These are phyloP conservation scores for Solanum rostratum DNA, from an alignment of 257 asterid species.

Conservation along the genomic window DNA sequence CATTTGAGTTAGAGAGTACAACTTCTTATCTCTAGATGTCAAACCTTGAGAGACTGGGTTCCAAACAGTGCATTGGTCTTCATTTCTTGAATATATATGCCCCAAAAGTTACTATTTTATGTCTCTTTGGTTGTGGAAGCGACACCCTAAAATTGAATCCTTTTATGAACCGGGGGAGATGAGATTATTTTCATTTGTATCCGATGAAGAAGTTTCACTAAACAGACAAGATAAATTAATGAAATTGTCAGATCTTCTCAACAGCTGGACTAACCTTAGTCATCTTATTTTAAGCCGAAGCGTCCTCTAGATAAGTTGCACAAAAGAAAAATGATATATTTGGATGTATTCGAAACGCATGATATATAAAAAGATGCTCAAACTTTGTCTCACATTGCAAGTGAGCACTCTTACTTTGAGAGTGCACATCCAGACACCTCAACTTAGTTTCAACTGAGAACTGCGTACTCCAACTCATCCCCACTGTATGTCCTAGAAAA, in stretches of 20 bases:
- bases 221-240: not conserved
- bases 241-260: not conserved
- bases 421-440: too few relatives aligned
- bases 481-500: too few relatives aligned
- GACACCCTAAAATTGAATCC: not conserved
- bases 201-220: not conserved
- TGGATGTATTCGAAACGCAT: not conserved
- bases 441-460: not conserved
- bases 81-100: not conserved
- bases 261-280: not conserved
- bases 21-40: not conserved
- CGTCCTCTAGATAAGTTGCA: not conserved
- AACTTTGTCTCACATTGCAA: too few relatives aligned
- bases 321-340: not conserved
- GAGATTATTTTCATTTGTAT: not conserved
- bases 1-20: not conserved
- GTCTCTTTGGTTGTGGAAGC: not conserved
- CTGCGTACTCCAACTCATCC: too few relatives aligned
- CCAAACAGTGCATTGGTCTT: not conserved
- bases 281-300: not conserved
- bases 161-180: not conserved
- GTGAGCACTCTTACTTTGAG: too few relatives aligned
- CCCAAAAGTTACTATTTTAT: not conserved
- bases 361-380: too few relatives aligned
- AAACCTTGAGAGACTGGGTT: not conserved